Base-by-base conservation (phyloP, 2,329 filamentous ascomycete species). In the Purpureocillium takamizusanense region DNA sequence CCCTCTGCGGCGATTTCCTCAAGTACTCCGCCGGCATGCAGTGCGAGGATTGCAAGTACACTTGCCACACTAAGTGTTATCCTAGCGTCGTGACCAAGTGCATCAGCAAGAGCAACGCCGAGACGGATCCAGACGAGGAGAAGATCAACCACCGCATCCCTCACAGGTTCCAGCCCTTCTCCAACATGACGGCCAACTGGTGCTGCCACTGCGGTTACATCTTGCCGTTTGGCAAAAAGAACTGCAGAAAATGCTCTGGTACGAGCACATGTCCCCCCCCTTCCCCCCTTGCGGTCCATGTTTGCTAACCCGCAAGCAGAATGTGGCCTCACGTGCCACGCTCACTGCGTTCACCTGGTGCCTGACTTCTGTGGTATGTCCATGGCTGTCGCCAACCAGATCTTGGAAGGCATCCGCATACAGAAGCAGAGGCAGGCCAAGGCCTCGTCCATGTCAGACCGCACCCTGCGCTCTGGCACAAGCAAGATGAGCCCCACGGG, bases 141-240 rank as follows among this genome's bases (percentile, higher is more conserved):
- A 98, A 97, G 72, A 94, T 98, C 76, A 98, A 98, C 60, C 92
- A 98, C 60, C 86, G 92, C 47, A 98, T 98, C 57, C 92, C 92
- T 8, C 92, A 98, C 74, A 83, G 92, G 38, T 98, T 97, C 70
- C 81, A 90, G 54, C 80, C 84, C n/a, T 98, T 94, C 60, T 88
- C 88, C 47, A 98, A 98, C 55, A 86, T 98, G 65, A 92, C 89
- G 13, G 92, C 92, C 51, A 98, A 97, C 59, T 98, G 92, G 92
- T 98, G 92, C 65, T 98, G 92, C 57, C 92, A 98, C 63, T 98
- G 92, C 59, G 92, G 92, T 53, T 97, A 95, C 57, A 83, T 98
- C 49, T 67, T 98, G 36, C 89, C 92, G 0, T 84, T 98, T 57
- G 92, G 92, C 42, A 87, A 89, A 60, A 95, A 94, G 63, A 95